Evolutionary conservation across 345 rosid species (phyloP).

Genomic region (Carallia brachiata): DNA sequence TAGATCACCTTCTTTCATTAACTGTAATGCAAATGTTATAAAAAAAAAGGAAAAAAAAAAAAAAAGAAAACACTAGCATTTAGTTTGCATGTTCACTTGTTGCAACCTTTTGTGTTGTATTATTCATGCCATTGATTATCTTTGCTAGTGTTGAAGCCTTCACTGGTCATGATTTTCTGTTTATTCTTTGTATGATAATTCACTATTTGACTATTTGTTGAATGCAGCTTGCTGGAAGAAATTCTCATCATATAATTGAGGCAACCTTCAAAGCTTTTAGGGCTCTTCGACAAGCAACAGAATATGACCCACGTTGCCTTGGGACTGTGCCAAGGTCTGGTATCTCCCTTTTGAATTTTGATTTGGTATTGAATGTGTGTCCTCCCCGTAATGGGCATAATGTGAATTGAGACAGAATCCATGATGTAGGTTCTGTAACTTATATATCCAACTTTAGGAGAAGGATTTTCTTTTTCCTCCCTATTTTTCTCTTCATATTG

Average conservation of each 20-base stretch:
- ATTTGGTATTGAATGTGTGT: background rate
- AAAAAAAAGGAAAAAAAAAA: too few species aligned
- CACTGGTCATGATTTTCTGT: background rate
- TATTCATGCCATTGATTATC: too few species aligned
- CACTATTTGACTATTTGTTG: background rate
- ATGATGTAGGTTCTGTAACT: too few species aligned
- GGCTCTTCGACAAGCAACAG: constrained; percentile 89
- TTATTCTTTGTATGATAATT: too few species aligned
- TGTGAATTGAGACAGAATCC: background rate
- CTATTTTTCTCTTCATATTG: too few species aligned
- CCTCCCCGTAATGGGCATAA: background rate
- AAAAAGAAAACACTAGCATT: background rate
- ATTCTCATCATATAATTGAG: constrained; percentile 90
- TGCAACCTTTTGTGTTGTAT: background rate
- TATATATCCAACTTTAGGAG: too few species aligned
- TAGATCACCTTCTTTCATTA: too few species aligned
- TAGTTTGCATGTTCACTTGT: background rate
- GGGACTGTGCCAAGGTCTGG: constrained; percentile 83
- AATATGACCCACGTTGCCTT: constrained; percentile 66
- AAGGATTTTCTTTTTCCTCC: too few species aligned
- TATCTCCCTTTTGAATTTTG: background rate
- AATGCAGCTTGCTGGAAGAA: constrained; percentile 76
- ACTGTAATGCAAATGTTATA: background rate
- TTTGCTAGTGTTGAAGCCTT: background rate
- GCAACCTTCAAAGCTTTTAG: constrained; percentile 98